Conservation (phyloP, 2,329 filamentous ascomycete genomes). For the Fusarium clavum region DNA sequence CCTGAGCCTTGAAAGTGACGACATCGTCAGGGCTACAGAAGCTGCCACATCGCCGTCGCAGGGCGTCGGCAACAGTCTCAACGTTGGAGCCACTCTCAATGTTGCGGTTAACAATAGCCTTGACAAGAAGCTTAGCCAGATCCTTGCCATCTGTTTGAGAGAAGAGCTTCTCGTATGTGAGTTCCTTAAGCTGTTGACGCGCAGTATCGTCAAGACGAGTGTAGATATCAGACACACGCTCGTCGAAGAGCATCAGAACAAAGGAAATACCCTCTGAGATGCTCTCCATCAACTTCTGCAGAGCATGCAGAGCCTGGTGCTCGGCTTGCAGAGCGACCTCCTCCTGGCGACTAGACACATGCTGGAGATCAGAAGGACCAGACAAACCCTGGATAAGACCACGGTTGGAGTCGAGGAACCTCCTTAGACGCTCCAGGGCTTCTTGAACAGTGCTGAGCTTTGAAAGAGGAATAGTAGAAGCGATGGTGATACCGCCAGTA, state of each 20-base stretch:
- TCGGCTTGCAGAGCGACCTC: conserved; percentile 94
- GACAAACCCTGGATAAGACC: conserved; percentile 92
- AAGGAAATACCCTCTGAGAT: conserved; percentile 98
- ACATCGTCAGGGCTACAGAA: conserved; percentile 99
- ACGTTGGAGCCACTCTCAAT: conserved; percentile 97
- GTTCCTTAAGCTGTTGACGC: conserved; percentile 75
- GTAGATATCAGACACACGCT: conserved; percentile 90
- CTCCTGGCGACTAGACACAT: conserved; percentile 84
- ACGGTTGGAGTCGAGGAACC: conserved; percentile 88
- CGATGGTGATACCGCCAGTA: conserved; percentile 71
- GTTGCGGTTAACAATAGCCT: conserved; percentile 97
- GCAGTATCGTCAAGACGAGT: conserved; percentile 77
- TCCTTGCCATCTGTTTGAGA: conserved; percentile 83
- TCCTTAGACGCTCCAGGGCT: conserved; percentile 79
- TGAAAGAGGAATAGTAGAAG: conserved; percentile 71
- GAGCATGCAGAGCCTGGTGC: conserved; percentile 88
- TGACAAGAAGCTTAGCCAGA: conserved; percentile 92
- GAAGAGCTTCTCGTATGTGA: conserved; percentile 92
- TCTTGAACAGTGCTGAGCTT: conserved; percentile 85
- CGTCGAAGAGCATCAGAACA: conserved; percentile 92
- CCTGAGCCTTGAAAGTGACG: conserved; percentile 97
- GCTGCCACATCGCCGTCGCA: conserved; percentile 90
- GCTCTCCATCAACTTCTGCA: conserved; percentile 86
- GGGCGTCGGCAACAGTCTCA: conserved; percentile 95
- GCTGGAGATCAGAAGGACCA: conserved; percentile 86